Conservation (phyloP, 2,329 filamentous ascomycete species). For the Diaporthe sp. region DNA sequence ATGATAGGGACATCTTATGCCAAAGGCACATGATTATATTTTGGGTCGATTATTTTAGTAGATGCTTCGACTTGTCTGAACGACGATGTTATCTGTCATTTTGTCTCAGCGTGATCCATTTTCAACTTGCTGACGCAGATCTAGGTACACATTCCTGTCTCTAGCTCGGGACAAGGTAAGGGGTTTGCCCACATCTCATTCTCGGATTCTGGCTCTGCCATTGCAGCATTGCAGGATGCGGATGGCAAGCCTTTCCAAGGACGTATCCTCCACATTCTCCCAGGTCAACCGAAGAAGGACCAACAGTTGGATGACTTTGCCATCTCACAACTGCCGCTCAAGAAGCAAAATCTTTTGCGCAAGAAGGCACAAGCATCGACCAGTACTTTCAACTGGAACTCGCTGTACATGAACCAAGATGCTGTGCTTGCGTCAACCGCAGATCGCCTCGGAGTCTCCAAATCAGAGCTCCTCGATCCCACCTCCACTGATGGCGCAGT, state of each 20-base stretch:
- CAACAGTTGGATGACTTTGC: constrained; percentile 88
- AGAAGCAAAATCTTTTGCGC: constrained; percentile 92
- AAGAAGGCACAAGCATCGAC: constrained; percentile 84
- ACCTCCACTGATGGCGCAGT: constrained; percentile 94
- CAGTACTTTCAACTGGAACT: constrained; percentile 95
- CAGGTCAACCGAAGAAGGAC: constrained; percentile 84
- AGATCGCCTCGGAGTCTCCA: constrained; percentile 86
- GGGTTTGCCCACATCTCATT: constrained; percentile 93
- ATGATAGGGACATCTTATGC: constrained; percentile 99
- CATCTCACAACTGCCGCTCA: constrained; percentile 90
- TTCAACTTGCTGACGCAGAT: constrained; percentile 55
- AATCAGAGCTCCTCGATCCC: constrained; percentile 93
- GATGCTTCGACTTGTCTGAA: constrained; percentile 94
- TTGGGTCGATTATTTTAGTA: constrained; percentile 99
- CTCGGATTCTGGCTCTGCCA: constrained; percentile 76
- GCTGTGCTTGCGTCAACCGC: constrained; percentile 93
- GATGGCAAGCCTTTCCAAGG: constrained; percentile 94
- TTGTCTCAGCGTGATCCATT: constrained; percentile 34
- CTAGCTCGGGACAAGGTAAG: constrained; percentile 81
- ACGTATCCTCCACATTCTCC: constrained; percentile 89
- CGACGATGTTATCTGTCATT: constrained; percentile 43
- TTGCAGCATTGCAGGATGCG: constrained; percentile 81
- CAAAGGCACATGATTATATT: constrained; percentile 87
- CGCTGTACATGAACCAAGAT: constrained; percentile 98
- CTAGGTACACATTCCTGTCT: constrained; percentile 88